Evolutionary conservation across 768 basidiomycete species (phyloP), one percentile per base, ranked within the genome.

Genomic region (Pulveroboletus sp.): DNA sequence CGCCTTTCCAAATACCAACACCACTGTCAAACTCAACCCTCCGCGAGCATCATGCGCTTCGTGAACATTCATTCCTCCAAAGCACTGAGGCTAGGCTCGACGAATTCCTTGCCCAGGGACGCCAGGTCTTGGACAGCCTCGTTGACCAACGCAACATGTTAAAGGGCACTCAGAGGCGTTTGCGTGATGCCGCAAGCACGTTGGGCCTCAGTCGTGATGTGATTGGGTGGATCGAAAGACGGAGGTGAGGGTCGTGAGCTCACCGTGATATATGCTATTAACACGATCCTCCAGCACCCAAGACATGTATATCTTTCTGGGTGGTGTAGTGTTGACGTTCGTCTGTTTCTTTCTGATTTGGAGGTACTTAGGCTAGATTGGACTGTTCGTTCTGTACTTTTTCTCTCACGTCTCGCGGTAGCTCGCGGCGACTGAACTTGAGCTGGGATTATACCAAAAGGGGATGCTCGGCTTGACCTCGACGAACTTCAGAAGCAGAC

Each of bases 191-290:
- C 38, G 96, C 94, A 41, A 97, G 96, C 68, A 96, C 93, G 24
- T 70, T 99, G 51, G 96, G 96, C 0, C 71, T 98, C 64, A 93
- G 93, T 67, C 78, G 93, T 52, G 81, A 95, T 64, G 94, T 95
- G 31, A 97, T 99, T 67, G 85, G 89, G 7, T 99, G 94, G 92
- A 94, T 99, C 57, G 96, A 99, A 64, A 80, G 85, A 55, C 76
- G 96, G 68, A 96, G 91, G 93, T 92, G 54, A 54, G 53, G 8
- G 51, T 38, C 46, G 44, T 14, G 21, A 35, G 2, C 28, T 36
- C 5, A n/a, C 21, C 40, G 39, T 45, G 51, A 27, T 17, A 10
- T 39, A 21, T 14, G 8, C 43, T 5, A 17, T 32, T 61, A 33
- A 66, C 62, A 32, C 32, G 45, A 40, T 46, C 24, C 31, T 38